These are phyloP conservation scores for Solanum paucissectum DNA, from an alignment of 257 asterid genomes.

Conservation along the genomic window DNA sequence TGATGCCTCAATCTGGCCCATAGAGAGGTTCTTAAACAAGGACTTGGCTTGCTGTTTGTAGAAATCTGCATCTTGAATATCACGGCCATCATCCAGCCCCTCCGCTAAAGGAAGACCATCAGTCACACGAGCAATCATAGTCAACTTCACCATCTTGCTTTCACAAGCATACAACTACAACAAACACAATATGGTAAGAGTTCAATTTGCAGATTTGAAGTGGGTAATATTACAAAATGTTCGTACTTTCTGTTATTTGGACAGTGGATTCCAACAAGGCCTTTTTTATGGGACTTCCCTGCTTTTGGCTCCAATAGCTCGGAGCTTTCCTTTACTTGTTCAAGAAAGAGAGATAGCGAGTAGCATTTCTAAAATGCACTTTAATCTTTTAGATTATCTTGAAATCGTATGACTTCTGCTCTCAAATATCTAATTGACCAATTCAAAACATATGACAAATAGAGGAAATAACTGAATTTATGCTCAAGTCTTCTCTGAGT, in stretches of 20 bases:
- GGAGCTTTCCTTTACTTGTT: neutral
- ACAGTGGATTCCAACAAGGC: neutral
- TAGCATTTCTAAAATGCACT: neutral
- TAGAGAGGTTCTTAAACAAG: conserved; percentile 77
- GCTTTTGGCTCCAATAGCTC: neutral
- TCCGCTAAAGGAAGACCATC: conserved; percentile 94
- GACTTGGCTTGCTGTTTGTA: conserved; percentile 89
- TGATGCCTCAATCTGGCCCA: conserved; percentile 78
- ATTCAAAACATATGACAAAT: neutral
- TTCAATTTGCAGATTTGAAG: neutral
- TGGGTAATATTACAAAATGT: neutral
- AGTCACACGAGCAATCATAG: conserved; percentile 95
- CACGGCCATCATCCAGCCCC: conserved; percentile 95
- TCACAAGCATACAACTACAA: conserved; percentile 12
- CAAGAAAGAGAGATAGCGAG: neutral
- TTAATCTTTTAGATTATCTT: neutral
- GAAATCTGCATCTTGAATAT: conserved; percentile 64
- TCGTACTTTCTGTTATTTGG: neutral
- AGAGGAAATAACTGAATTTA: neutral
- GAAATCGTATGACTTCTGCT: neutral
- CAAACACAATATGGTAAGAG: neutral
- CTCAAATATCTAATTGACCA: neutral
- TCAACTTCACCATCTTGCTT: conserved; percentile 76
- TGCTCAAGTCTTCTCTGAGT: neutral
- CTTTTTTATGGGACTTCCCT: neutral